Evolutionary conservation across 139 green algal species (phyloP), one percentile per base, ranked within the genome.

Genomic region (Coelastrella sp.): DNA sequence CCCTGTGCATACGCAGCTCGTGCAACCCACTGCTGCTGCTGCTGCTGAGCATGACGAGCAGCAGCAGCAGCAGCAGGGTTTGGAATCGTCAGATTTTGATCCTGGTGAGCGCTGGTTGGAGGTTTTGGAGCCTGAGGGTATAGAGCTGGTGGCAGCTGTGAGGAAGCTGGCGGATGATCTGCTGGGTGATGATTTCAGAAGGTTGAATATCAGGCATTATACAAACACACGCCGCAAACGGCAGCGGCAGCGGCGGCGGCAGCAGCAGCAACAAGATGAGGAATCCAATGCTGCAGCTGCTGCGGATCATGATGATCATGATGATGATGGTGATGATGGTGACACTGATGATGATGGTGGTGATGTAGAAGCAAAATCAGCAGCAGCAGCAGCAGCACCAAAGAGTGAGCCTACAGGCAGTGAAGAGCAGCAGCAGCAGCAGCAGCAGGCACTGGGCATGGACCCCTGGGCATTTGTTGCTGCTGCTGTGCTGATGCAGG

Each of bases 391-490:
- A 86, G 27, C 27, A 60, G 76, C 76, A 59, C 22, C 11, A 60
- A 56, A n/a, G 8, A 17, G 14, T 58, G 78, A 49, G 35, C 35
- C 35, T 49, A 49, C 49, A 35, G 78, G 15, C 24, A 59, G n/a
- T 59, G 74, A 19, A 11, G 12, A 24, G 80, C 59, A 74, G 80
- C 80, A 74, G 58, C 58, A 17, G 58, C 58, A 10, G 58, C 58
- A 58, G 84, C 68, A 76, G 0, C 15, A 25, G 68, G 15, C 68
- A 49, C 17, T 87, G 11, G 84, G 84, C 15, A 20, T 88, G 7
- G 84, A 88, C 35, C 84, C 84, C 7, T 88, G 84, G 84, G 57
- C 84, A 35, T 88, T 87, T 88, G 84, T 88, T 24, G 84, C 84
- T 59, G 27, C 68, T 68, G 84, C 84, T 58, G 84, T 88, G 66